Conservation (phyloP, 352 stramenopile species). For the Pythium apleroticum region DNA sequence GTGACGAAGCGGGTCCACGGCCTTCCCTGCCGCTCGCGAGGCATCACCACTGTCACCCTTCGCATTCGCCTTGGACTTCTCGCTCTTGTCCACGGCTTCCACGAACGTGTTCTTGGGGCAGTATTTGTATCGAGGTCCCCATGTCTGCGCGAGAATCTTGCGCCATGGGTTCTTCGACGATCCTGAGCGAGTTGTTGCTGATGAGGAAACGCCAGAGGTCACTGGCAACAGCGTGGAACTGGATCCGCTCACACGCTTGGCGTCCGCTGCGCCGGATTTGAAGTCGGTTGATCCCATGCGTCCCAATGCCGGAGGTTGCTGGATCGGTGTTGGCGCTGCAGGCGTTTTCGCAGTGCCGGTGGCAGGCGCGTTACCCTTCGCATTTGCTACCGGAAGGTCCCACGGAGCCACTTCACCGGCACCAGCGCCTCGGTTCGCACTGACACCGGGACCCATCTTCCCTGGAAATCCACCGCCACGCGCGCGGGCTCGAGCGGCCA, state of each 20-base stretch:
- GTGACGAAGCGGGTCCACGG: conserved; percentile 16
- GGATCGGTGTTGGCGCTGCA: neutral
- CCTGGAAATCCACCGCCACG: conserved; percentile 56
- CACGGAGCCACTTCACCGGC: conserved; percentile 63
- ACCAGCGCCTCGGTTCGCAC: conserved; percentile 21
- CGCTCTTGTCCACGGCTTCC: neutral
- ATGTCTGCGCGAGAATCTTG: conserved; percentile 18
- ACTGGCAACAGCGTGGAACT: neutral
- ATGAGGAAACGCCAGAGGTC: neutral
- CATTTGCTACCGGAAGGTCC: conserved; percentile 65
- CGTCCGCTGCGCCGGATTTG: neutral
- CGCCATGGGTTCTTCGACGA: conserved; percentile 14
- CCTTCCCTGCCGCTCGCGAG: neutral
- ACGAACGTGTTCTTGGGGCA: conserved; percentile 22
- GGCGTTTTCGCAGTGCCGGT: neutral
- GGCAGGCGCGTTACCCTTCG: conserved; percentile 28
- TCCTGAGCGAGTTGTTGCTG: neutral
- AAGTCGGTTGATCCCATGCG: conserved; percentile 5
- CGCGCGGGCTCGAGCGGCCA: conserved; percentile 68
- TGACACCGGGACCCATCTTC: conserved; percentile 44
- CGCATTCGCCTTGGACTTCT: neutral
- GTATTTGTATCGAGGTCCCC: conserved; percentile 25
- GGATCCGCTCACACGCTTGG: conserved; percentile 11
- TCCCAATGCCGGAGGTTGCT: conserved; percentile 3
- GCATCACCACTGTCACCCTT: neutral